These are phyloP conservation scores for Scheffersomyces parashehatae DNA, from an alignment of 1,139 yeast species.

Conservation along the genomic window DNA sequence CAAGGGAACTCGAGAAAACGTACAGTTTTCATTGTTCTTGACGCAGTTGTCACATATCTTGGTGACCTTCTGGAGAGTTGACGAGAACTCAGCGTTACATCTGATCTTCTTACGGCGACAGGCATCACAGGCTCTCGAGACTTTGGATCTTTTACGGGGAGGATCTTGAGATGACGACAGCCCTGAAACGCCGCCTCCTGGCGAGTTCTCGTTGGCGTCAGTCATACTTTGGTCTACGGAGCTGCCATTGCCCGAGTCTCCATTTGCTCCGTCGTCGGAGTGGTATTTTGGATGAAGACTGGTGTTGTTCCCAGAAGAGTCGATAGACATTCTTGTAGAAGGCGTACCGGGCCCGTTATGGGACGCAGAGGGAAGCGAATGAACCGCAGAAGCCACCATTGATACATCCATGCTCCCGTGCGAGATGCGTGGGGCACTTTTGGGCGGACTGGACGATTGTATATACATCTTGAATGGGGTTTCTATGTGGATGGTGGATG, in stretches of 20 bases:
- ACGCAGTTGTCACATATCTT: slow-evolving; percentile 58
- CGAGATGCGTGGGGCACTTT: no score
- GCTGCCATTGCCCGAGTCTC: background rate
- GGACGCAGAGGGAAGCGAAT: no score
- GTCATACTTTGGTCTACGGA: background rate
- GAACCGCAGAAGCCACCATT: no score
- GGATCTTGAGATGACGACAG: slow-evolving; percentile 9
- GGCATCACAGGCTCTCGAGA: slow-evolving; percentile 68
- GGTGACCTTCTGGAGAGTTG: slow-evolving; percentile 43
- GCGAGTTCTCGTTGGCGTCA: no score
- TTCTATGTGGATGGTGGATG: no score
- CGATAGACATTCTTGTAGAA: no score
- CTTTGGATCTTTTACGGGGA: slow-evolving; percentile 62
- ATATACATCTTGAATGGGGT: no score
- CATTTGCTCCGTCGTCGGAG: background rate
- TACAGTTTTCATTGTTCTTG: slow-evolving; percentile 55
- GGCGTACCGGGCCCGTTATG: no score
- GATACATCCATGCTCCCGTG: no score
- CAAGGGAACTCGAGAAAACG: slow-evolving; percentile 67
- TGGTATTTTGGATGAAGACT: background rate
- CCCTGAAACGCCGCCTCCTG: background rate
- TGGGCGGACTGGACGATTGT: no score
- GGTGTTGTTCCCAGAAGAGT: background rate
- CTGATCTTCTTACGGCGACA: slow-evolving; percentile 64
- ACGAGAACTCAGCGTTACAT: slow-evolving; percentile 58